Conservation (phyloP, 1,139 yeast species). For the Hansenula lynferdii region DNA sequence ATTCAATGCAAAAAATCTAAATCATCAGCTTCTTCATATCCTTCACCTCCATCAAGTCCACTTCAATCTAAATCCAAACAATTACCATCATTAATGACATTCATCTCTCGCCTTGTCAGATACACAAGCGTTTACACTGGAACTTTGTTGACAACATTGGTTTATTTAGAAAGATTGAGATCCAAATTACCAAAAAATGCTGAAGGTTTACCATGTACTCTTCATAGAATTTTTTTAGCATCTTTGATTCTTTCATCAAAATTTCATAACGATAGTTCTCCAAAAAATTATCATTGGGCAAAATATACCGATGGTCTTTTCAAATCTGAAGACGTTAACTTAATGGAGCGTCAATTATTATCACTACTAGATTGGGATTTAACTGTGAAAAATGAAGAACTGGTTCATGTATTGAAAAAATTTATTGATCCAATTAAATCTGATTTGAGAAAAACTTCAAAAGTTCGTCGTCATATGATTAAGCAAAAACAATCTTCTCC, state of each 20-base stretch:
- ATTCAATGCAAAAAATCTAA: conserved; percentile 46
- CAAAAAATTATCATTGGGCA: conserved; percentile 76
- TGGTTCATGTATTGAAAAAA: conserved; percentile 40
- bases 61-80: conserved; percentile 4
- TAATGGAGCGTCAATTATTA: conserved; percentile 76
- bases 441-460: conserved; percentile 40
- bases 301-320: conserved; percentile 71
- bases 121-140: conserved; percentile 76
- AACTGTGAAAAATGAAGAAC: conserved; percentile 48
- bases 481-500: conserved; percentile 7
- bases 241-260: conserved; percentile 70
- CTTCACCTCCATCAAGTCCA: conserved; percentile 35
- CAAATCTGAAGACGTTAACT: conserved; percentile 60
- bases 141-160: conserved; percentile 66
- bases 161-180: conserved; percentile 59
- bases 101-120: conserved; percentile 63
- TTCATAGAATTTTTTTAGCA: conserved; percentile 71
- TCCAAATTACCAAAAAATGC: conserved; percentile 62
- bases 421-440: conserved; percentile 61
- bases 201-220: conserved; percentile 70
- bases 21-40: conserved; percentile 20
- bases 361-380: conserved; percentile 70
- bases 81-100: conserved; percentile 68
- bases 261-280: conserved; percentile 72
- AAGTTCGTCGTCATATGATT: conserved; percentile 15